These are phyloP conservation scores for Xylogone sp. DNA, from an alignment of 2,329 filamentous ascomycete genomes.

Conservation along the genomic window DNA sequence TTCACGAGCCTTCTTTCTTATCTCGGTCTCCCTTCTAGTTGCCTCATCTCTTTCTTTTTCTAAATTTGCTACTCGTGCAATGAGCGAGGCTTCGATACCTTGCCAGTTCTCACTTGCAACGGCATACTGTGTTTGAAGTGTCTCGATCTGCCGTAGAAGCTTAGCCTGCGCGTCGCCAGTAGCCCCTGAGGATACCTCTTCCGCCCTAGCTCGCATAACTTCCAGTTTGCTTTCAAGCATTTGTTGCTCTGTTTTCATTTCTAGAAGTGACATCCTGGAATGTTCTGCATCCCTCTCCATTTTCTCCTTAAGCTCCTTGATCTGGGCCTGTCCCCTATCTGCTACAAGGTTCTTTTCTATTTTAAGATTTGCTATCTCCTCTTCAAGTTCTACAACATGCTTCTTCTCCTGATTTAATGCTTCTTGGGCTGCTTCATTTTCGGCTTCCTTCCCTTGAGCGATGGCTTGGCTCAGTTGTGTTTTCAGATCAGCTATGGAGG, in stretches of 20 bases:
- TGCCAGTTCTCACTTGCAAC: constrained; percentile 97
- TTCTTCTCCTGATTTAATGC: constrained; percentile 63
- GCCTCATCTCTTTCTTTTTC: constrained; percentile 93
- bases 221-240: constrained; percentile 87
- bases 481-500: constrained; percentile 64
- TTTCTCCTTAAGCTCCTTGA: constrained; percentile 70
- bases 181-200: constrained; percentile 82
- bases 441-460: constrained; percentile 62
- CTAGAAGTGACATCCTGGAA: constrained; percentile 63
- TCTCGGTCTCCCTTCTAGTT: constrained; percentile 75
- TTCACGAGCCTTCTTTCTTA: constrained; percentile 86
- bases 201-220: constrained; percentile 75
- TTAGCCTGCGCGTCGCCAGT: constrained; percentile 84
- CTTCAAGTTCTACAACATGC: constrained; percentile 51
- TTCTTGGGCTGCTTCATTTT: constrained; percentile 63
- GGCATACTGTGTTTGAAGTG: constrained; percentile 89
- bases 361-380: constrained; percentile 59
- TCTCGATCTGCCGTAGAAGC: constrained; percentile 89
- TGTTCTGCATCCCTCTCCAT: constrained; percentile 70
- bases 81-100: constrained; percentile 82
- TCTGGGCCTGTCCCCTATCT: constrained; percentile 66
- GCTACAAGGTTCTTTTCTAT: constrained; percentile 74
- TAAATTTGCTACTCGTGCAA: constrained; percentile 70
- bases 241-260: constrained; percentile 73
- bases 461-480: constrained; percentile 65